These are phyloP conservation scores for Musa balbisiana DNA, from an alignment of 202 grass and related monocot genomes.

Conservation along the genomic window DNA sequence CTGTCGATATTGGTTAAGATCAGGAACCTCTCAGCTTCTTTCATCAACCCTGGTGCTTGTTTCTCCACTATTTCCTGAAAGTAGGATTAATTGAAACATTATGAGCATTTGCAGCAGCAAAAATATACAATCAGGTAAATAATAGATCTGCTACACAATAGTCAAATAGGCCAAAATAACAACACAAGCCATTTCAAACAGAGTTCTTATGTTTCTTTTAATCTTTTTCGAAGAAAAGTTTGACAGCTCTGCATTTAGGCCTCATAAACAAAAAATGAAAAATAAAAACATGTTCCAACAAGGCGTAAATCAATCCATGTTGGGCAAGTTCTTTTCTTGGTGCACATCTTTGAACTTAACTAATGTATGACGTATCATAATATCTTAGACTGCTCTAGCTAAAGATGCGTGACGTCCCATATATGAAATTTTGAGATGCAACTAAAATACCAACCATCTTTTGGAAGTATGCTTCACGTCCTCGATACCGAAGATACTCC, in stretches of 20 bases:
- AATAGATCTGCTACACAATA: neutral
- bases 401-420: neutral
- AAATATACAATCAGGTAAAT: conserved; percentile 5
- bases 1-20: conserved; percentile 97
- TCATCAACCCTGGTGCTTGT: conserved; percentile 86
- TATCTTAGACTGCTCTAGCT: neutral
- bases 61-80: conserved; percentile 83
- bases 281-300: no score
- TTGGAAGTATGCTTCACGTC: conserved; percentile 88
- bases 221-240: neutral
- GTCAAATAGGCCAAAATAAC: no score
- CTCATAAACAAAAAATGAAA: neutral
- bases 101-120: neutral
- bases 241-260: neutral
- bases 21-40: conserved; percentile 83
- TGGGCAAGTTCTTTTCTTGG: neutral
- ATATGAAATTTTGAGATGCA: neutral
- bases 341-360: neutral
- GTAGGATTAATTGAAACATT: neutral
- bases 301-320: no score
- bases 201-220: neutral
- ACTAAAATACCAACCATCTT: conserved; percentile 50
- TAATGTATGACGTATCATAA: neutral
- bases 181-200: no score
- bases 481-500: conserved; percentile 66